These are phyloP conservation scores for Ballota nigra DNA, from an alignment of 257 asterid genomes.

Conservation along the genomic window DNA sequence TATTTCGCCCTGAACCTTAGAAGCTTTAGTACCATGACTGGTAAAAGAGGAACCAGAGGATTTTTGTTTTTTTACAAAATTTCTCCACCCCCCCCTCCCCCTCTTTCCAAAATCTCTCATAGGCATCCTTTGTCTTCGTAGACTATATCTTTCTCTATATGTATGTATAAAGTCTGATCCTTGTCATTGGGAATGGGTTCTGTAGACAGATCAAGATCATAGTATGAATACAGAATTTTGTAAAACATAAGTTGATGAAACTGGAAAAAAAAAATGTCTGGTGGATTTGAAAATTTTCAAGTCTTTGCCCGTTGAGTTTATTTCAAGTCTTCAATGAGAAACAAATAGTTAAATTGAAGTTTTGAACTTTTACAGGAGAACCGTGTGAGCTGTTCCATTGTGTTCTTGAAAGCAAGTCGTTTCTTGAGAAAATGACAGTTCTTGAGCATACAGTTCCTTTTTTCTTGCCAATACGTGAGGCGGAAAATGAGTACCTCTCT, in stretches of 20 bases:
- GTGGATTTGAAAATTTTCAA: neutral
- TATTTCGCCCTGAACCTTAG: neutral
- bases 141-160: neutral
- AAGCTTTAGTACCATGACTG: neutral
- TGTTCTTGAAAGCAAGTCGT: constrained; percentile 96
- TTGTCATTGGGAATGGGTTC: neutral
- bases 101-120: neutral
- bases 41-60: neutral
- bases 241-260: neutral
- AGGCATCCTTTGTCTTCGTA: constrained; percentile 4
- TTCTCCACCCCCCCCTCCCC: neutral
- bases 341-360: neutral
- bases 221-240: neutral
- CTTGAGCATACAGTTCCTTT: constrained; percentile 88
- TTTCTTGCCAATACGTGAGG: constrained; percentile 90
- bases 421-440: constrained; percentile 96
- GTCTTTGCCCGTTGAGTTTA: neutral
- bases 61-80: neutral
- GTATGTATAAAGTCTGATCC: neutral
- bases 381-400: constrained; percentile 92
- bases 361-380: constrained; percentile 65
- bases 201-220: neutral
- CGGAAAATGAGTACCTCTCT: constrained; percentile 79
- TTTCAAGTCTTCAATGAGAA: neutral
- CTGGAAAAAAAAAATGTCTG: neutral